phyloP scores from a whole-genome alignment of 345 rosid species.

The Populus nigra region DNA sequence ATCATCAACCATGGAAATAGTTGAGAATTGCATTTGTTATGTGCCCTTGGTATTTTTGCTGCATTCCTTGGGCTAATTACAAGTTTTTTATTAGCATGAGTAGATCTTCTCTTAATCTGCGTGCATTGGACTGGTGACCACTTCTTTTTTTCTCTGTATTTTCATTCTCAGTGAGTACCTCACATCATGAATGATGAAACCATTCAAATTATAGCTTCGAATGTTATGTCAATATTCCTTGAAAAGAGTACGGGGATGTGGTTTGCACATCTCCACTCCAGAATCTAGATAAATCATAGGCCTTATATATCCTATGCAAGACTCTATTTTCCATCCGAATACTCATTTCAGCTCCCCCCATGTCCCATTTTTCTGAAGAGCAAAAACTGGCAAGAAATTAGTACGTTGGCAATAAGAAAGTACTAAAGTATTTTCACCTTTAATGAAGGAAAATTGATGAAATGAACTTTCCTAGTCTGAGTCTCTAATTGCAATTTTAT shows the following conservation, averaged over 20 bases:
- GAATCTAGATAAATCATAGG: background rate
- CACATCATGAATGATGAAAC: background rate
- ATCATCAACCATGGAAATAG: background rate
- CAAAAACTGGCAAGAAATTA: too few relatives aligned
- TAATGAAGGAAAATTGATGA: background rate
- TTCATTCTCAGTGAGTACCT: background rate
- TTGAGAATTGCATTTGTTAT: background rate
- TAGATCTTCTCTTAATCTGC: background rate
- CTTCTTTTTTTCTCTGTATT: background rate
- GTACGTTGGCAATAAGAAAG: background rate
- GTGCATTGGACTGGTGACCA: background rate
- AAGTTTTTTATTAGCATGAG: too few relatives aligned
- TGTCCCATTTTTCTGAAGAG: too few relatives aligned
- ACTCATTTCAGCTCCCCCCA: background rate
- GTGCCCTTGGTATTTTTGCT: background rate
- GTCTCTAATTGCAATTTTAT: background rate
- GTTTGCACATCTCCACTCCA: background rate
- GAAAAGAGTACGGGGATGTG: background rate
- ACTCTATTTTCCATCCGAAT: too few relatives aligned
- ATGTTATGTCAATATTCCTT: background rate
- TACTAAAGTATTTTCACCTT: background rate
- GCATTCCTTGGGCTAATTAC: background rate
- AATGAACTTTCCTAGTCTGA: background rate
- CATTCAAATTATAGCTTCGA: background rate
- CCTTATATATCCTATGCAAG: background rate